Evolutionary conservation across 192 early-diverging fungal species (phyloP).

Genomic region (Anaeromyces robustus): DNA sequence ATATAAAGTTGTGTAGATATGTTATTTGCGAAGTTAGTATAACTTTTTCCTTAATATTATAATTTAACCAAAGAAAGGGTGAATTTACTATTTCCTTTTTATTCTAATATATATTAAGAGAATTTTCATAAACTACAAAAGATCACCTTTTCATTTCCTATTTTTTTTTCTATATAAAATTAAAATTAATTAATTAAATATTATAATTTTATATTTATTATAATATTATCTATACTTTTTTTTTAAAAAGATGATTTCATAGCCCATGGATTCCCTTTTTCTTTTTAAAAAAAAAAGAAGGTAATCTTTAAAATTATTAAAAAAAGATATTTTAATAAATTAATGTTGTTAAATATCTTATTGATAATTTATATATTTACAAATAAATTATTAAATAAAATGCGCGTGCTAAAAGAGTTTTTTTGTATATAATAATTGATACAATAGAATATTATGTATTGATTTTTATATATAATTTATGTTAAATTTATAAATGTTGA

Average conservation of each 20-base stretch:
- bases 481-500: background rate
- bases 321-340: background rate
- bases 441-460: background rate
- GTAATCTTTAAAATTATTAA: background rate
- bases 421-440: background rate
- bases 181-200: too few species aligned
- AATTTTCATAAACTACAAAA: background rate
- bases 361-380: background rate
- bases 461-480: background rate
- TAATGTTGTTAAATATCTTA: background rate
- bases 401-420: background rate
- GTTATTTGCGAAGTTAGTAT: background rate
- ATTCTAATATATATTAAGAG: background rate
- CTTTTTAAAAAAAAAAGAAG: background rate
- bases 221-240: too few species aligned
- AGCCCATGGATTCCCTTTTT: background rate
- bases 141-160: background rate
- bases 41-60: background rate
- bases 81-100: background rate
- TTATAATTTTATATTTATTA: too few species aligned
- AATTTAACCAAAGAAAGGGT: background rate
- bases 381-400: background rate
- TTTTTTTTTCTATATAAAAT: background rate
- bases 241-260: background rate
- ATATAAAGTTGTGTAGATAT: background rate